phyloP scores from a whole-genome alignment of 768 basidiomycete species.

The Tulasnella sp. region DNA sequence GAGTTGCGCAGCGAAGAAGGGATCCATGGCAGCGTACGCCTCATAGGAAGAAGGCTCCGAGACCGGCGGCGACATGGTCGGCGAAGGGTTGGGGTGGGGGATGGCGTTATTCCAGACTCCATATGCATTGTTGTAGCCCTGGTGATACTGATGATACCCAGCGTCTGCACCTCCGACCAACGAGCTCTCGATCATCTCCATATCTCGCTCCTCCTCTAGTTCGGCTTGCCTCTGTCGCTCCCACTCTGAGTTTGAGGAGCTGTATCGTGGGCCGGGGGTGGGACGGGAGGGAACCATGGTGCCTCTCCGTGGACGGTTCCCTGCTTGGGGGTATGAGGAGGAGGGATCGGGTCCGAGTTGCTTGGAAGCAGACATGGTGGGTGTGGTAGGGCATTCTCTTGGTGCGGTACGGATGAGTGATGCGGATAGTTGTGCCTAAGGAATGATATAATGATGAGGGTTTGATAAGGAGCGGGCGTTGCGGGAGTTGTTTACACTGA shows the following conservation, averaged over 20 bases:
- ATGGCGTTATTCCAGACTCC: neutral
- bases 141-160: neutral
- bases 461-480: neutral
- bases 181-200: conserved; percentile 9
- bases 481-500: neutral
- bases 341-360: neutral
- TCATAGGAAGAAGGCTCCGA: neutral
- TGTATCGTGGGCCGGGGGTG: neutral
- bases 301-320: neutral
- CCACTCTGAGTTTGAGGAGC: neutral
- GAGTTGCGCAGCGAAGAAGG: conserved; percentile 10
- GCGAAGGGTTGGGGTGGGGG: neutral
- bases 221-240: neutral
- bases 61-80: neutral
- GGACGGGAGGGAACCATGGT: neutral
- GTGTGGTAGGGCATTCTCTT: conserved; percentile 6
- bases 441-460: neutral
- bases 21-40: conserved; percentile 8
- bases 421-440: conserved; percentile 10
- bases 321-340: neutral
- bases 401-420: conserved; percentile 4
- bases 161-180: neutral
- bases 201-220: neutral
- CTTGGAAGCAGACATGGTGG: conserved; percentile 3
- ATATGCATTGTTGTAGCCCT: neutral